These are phyloP conservation scores for Aspergillus caelatus DNA, from an alignment of 2,329 filamentous ascomycete species.

Conservation along the genomic window DNA sequence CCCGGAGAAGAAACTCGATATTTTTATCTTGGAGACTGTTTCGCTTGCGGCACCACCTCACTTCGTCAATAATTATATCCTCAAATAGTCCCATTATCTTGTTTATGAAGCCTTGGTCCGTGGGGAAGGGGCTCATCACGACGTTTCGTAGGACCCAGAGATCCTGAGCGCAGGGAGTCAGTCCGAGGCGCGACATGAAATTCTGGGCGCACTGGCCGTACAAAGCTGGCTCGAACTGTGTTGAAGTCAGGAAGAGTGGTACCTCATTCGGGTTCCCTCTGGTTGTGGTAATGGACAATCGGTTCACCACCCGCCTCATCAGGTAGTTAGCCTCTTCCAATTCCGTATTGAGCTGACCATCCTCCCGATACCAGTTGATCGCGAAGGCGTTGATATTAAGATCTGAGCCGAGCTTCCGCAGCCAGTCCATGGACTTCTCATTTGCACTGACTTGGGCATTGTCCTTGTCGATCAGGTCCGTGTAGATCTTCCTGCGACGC, in stretches of 20 bases:
- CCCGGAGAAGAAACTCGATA: slow-evolving; percentile 23
- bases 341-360: slow-evolving; percentile 47
- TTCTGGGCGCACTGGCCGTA: slow-evolving; percentile 47
- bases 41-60: neutral
- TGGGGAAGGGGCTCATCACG: slow-evolving; percentile 45
- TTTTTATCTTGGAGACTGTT: neutral
- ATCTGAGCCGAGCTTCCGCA: slow-evolving; percentile 50
- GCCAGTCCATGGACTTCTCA: slow-evolving; percentile 40
- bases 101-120: slow-evolving; percentile 9
- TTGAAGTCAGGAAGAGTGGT: slow-evolving; percentile 51
- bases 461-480: neutral
- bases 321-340: slow-evolving; percentile 55
- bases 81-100: neutral
- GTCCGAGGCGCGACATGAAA: slow-evolving; percentile 46
- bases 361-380: slow-evolving; percentile 46
- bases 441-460: slow-evolving; percentile 14
- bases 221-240: slow-evolving; percentile 42
- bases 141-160: slow-evolving; percentile 53
- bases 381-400: slow-evolving; percentile 42
- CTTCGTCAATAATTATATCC: slow-evolving; percentile 9
- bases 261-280: slow-evolving; percentile 41
- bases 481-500: slow-evolving; percentile 1
- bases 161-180: slow-evolving; percentile 36
- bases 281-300: slow-evolving; percentile 46
- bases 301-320: slow-evolving; percentile 49